Conservation (phyloP, 176 grass and related monocot genomes). For the Avena sativa region DNA sequence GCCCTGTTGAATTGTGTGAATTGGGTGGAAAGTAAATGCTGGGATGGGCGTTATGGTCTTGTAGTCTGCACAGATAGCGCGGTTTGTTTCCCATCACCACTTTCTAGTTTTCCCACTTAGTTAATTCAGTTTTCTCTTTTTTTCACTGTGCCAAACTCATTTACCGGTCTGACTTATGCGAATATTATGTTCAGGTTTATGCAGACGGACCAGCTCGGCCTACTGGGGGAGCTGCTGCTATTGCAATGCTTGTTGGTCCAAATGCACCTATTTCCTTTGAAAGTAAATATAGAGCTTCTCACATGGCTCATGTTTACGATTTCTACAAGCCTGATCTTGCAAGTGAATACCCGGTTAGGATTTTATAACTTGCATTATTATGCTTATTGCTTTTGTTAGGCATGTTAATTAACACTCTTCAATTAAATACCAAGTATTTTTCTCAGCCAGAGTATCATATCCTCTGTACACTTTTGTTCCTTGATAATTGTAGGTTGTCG, state of each 20-base stretch:
- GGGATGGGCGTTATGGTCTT: constrained; percentile 92
- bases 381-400: constrained; percentile 15
- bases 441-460: constrained; percentile 18
- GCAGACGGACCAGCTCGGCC: constrained; percentile 92
- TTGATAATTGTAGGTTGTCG: constrained; percentile 73
- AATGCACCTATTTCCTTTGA: constrained; percentile 95
- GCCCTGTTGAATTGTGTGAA: constrained; percentile 94
- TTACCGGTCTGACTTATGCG: neutral
- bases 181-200: constrained; percentile 75
- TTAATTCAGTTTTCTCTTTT: constrained; percentile 19
- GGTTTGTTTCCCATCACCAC: constrained; percentile 49
- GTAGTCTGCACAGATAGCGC: constrained; percentile 98
- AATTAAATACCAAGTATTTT: neutral
- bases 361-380: constrained; percentile 25
- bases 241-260: constrained; percentile 96
- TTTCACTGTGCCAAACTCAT: constrained; percentile 10
- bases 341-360: constrained; percentile 95
- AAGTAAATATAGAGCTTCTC: constrained; percentile 89
- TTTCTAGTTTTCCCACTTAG: neutral
- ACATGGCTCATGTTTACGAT: constrained; percentile 96
- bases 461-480: neutral
- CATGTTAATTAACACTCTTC: constrained; percentile 25
- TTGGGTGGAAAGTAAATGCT: constrained; percentile 96
- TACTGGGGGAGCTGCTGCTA: constrained; percentile 88
- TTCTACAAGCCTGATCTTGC: constrained; percentile 98